Base-by-base conservation (phyloP, 176 grass and related monocot species). In the Elymus sibiricus region DNA sequence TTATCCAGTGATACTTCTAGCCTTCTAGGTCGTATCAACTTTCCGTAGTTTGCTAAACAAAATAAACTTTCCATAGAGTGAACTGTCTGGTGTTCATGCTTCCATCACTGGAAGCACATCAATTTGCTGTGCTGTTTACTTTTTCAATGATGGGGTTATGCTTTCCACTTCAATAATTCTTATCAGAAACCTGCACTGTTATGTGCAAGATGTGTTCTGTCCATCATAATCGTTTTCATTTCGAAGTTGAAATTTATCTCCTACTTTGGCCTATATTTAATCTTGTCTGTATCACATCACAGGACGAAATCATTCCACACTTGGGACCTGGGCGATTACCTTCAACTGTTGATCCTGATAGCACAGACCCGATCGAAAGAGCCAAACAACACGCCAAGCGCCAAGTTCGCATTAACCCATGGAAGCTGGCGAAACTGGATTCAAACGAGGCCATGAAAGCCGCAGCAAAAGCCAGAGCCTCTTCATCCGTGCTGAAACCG, bases 261-360 rank as follows among this genome's bases (percentile, higher is more conserved):
- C 74, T 64, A 13, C n/a, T 24, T 60, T 59, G 14, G 62, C 75
- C 76, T 34, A 64, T 70, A 24, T 81, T 64, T 91, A 51, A 88
- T 77, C 62, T 25, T 85, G 61, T 71, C 62, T 71, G 29, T 51
- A 77, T 85, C 62, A 76, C 21, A 65, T 77, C 19, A 83, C 84
- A 99, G 97, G 97, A 99, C 11, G 97, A 99, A 84, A 93, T 97
- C 46, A 87, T 97, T 21, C 94, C 97, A 38, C 97, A 97, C 65
- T 84, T 99, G 82, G 89, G 94, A 84, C 94, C 97, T 67, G 89
- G 89, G 46, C 86, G 88, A 82, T 70, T 99, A 67, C 94, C 94
- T 81, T 99, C 97, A 65, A 99, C 94, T 47, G 60, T 99, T 71
- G 97, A 99, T 84, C 97, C 97, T 55, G 97, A 99, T 82, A 90